phyloP scores from a whole-genome alignment of 129 eudicot genomes.

The Helianthus annuus region DNA sequence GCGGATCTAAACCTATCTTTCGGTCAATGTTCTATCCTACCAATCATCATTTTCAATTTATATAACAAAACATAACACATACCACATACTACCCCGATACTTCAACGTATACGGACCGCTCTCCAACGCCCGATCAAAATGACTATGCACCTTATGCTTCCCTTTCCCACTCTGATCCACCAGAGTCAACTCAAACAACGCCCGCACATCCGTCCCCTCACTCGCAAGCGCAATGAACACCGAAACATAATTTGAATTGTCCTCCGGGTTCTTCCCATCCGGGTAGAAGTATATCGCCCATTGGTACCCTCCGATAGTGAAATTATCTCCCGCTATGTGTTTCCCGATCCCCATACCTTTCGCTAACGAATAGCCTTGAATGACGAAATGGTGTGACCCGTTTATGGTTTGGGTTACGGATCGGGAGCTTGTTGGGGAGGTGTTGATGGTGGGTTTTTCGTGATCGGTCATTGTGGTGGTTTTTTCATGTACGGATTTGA shows the following conservation, averaged over 20 bases:
- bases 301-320: conserved; percentile 74
- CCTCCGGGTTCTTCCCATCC: conserved; percentile 84
- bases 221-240: conserved; percentile 77
- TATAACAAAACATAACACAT: too few species aligned
- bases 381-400: conserved; percentile 78
- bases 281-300: conserved; percentile 90
- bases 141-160: conserved; percentile 83
- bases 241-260: conserved; percentile 70
- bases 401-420: conserved; percentile 72
- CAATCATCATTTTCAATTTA: too few species aligned
- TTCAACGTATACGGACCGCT: conserved; percentile 83
- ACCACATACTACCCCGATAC: conserved; percentile 93
- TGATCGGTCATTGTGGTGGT: too few species aligned
- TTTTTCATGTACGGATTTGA: too few species aligned
- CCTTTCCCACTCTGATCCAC: conserved; percentile 80
- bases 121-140: conserved; percentile 74
- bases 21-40: too few species aligned
- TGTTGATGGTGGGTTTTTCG: conserved; percentile 3
- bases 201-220: conserved; percentile 88
- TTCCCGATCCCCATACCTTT: conserved; percentile 88
- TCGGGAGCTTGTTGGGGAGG: conserved; percentile 60
- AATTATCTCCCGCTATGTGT: conserved; percentile 80
- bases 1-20: neutral
- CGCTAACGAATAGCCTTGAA: conserved; percentile 76
- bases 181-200: conserved; percentile 74